phyloP scores from a whole-genome alignment of 768 basidiomycete genomes.

The Pleurotus eryngii region DNA sequence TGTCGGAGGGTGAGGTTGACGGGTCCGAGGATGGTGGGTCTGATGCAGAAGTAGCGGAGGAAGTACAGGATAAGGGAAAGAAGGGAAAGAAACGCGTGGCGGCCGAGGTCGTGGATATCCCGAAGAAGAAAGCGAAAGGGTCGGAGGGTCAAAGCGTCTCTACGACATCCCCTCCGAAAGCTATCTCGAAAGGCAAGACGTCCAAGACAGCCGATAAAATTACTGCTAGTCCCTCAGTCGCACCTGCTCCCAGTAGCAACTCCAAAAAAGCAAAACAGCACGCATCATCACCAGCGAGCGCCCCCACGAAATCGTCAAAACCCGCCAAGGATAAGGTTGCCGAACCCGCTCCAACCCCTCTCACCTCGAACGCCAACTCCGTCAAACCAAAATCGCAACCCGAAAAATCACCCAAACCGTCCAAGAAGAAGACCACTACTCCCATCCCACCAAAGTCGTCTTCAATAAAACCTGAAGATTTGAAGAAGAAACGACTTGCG shows the following conservation, averaged over 20 bases:
- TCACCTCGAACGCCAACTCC: neutral
- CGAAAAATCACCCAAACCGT: neutral
- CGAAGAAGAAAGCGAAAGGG: conserved; percentile 43
- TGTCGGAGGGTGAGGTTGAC: conserved; percentile 17
- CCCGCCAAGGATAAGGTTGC: conserved; percentile 15
- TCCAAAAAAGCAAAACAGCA: conserved; percentile 19
- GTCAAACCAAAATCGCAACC: conserved; percentile 8
- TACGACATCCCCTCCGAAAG: conserved; percentile 8
- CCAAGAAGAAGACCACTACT: neutral
- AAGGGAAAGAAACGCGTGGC: conserved; percentile 18
- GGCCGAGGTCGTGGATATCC: conserved; percentile 31
- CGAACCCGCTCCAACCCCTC: conserved; percentile 6
- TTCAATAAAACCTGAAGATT: conserved; percentile 37
- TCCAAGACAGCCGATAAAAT: neutral
- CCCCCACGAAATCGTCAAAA: neutral
- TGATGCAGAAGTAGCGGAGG: conserved; percentile 17
- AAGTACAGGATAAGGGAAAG: conserved; percentile 19
- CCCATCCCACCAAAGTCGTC: conserved; percentile 3
- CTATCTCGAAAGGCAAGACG: conserved; percentile 9
- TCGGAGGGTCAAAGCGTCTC: conserved; percentile 15
- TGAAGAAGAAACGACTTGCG: conserved; percentile 50
- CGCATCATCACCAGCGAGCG: neutral
- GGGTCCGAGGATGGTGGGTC: conserved; percentile 20
- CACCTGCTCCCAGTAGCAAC: neutral
- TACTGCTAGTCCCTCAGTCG: neutral